Conservation (phyloP, 257 asterid genomes). For the Solanum megistacrolobum region DNA sequence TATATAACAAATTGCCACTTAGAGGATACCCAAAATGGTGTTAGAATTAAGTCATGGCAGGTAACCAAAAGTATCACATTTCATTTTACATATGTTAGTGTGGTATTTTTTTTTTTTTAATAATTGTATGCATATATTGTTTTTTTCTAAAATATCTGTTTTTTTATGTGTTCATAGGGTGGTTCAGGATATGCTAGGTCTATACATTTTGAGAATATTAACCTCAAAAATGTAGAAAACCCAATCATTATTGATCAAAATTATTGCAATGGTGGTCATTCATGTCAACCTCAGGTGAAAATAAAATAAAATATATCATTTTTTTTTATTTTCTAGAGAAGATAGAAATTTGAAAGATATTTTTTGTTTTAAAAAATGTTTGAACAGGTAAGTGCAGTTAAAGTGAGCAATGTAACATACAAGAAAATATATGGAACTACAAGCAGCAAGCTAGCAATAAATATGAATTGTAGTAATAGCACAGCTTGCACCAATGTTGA, state of each 20-base stretch:
- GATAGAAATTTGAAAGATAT: background rate
- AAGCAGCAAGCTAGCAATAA: background rate
- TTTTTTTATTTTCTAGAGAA: background rate
- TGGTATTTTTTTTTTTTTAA: background rate
- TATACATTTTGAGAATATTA: slow-evolving; percentile 7
- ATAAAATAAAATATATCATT: background rate
- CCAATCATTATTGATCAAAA: slow-evolving; percentile 14
- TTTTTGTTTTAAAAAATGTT: background rate
- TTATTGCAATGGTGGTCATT: slow-evolving; percentile 3
- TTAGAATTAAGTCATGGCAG: slow-evolving; percentile 20
- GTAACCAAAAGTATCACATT: background rate
- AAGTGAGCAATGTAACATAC: slow-evolving; percentile 6
- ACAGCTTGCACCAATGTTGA: slow-evolving; percentile 2
- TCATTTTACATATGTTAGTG: background rate
- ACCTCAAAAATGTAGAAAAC: background rate
- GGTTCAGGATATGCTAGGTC: slow-evolving; percentile 10
- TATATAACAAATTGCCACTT: background rate
- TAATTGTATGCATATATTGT: background rate
- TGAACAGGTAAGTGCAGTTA: slow-evolving; percentile 1
- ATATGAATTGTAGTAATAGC: slow-evolving; percentile 1
- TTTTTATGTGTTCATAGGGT: background rate
- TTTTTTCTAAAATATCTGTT: background rate
- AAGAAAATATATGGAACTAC: background rate
- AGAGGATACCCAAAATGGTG: slow-evolving; percentile 5
- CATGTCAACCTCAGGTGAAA: slow-evolving; percentile 3